Evolutionary conservation across 2,329 filamentous ascomycete genomes (phyloP).

Genomic region (Clonostachys sp.): DNA sequence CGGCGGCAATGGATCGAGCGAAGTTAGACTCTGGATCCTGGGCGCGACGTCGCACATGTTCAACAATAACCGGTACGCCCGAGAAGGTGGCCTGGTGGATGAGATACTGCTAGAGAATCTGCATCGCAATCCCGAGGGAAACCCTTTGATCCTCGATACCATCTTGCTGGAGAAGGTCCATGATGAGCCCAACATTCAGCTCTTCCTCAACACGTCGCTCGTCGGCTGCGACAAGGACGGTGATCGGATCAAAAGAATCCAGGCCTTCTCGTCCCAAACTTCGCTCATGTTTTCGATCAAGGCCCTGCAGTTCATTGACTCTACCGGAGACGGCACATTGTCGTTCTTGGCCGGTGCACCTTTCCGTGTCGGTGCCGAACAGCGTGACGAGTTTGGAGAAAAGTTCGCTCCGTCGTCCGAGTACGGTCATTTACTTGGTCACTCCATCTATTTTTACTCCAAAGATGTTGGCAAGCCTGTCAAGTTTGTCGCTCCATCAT

Average conservation of each 20-base stretch:
- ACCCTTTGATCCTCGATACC: constrained; percentile 14
- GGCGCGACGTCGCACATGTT: constrained; percentile 17
- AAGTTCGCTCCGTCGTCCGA: constrained; percentile 12
- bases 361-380: constrained; percentile 13
- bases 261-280: constrained; percentile 14
- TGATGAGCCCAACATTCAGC: constrained; percentile 11
- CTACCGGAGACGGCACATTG: constrained; percentile 13
- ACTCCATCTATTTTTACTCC: constrained; percentile 17
- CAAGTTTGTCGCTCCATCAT: constrained; percentile 13
- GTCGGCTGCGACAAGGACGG: constrained; percentile 12
- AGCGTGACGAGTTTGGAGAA: constrained; percentile 13
- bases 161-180: constrained; percentile 14
- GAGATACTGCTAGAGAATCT: constrained; percentile 16
- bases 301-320: constrained; percentile 16
- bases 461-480: constrained; percentile 12
- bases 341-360: constrained; percentile 15
- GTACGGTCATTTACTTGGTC: constrained; percentile 15
- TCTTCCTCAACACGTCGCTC: constrained; percentile 14
- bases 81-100: constrained; percentile 14
- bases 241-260: constrained; percentile 10
- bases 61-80: constrained; percentile 16
- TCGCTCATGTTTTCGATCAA: constrained; percentile 15
- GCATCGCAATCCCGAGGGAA: constrained; percentile 14
- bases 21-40: constrained; percentile 14
- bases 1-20: constrained; percentile 14